These are phyloP conservation scores for Chaetomiaceae sp. DNA, from an alignment of 2,329 filamentous ascomycete genomes.

Conservation along the genomic window DNA sequence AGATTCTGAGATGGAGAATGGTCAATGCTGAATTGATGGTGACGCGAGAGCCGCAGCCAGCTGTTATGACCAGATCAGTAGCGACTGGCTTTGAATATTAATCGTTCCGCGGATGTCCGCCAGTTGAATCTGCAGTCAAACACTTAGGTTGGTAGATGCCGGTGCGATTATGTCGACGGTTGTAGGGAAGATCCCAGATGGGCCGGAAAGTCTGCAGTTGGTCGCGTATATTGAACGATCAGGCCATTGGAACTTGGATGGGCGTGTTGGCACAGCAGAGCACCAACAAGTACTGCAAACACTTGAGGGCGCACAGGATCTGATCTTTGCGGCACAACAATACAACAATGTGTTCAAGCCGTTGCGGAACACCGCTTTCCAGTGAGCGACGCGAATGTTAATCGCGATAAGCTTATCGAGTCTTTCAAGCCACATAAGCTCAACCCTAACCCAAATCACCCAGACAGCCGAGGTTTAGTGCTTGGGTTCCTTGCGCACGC, in stretches of 20 bases:
- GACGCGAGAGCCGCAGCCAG: no score
- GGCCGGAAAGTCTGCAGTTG: not conserved
- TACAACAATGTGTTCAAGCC: slow-evolving; percentile 2
- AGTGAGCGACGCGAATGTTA: not conserved
- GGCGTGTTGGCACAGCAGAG: slow-evolving; percentile 5
- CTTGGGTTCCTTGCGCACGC: no score
- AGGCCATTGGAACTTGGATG: slow-evolving; percentile 14
- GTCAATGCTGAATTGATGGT: not conserved
- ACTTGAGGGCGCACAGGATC: not conserved
- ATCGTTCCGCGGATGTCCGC: not conserved
- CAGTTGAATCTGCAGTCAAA: not conserved
- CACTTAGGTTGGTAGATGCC: not conserved
- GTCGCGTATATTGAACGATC: slow-evolving; percentile 8
- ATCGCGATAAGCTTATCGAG: slow-evolving; percentile 9
- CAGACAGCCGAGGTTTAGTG: no score
- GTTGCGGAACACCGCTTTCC: slow-evolving; percentile 2
- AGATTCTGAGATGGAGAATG: not conserved
- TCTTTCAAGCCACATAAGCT: no score
- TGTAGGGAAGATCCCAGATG: slow-evolving; percentile 1
- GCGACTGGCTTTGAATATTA: no score
- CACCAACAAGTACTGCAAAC: not conserved
- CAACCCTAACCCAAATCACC: slow-evolving; percentile 1
- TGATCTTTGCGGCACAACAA: not conserved
- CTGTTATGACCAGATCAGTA: no score
- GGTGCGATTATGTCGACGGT: not conserved